Conservation (phyloP, 225 moss, liverwort and hornwort species). For the Marchantia polymorpha region DNA sequence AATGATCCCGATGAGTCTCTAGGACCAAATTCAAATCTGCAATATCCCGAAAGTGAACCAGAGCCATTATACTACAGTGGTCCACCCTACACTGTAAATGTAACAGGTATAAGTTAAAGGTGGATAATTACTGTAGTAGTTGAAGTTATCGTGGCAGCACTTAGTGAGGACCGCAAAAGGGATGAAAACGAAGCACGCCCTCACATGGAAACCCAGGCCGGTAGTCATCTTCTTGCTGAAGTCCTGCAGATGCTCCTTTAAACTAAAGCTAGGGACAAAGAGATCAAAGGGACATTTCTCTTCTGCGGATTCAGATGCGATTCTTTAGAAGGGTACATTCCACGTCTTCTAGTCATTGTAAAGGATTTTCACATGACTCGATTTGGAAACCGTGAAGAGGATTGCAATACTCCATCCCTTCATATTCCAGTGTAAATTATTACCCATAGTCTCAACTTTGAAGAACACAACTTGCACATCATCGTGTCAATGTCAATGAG, state of each 20-base stretch:
- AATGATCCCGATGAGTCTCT: slow-evolving; percentile 24
- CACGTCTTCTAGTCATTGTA: background rate
- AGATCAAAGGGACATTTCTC: background rate
- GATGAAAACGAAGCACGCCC: background rate
- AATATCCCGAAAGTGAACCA: slow-evolving; percentile 45
- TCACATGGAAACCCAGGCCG: background rate
- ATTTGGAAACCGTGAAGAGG: background rate
- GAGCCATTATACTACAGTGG: slow-evolving; percentile 88
- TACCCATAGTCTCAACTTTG: background rate
- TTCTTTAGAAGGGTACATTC: background rate
- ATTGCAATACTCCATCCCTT: background rate
- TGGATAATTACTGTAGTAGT: background rate
- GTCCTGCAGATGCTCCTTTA: slow-evolving; percentile 2
- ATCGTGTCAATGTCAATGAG: too few relatives aligned
- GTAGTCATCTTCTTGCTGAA: background rate
- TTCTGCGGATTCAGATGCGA: background rate
- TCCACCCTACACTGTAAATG: slow-evolving; percentile 88
- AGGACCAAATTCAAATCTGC: slow-evolving; percentile 19
- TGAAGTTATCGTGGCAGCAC: background rate
- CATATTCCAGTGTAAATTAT: slow-evolving; percentile 15
- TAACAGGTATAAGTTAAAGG: slow-evolving; percentile 69
- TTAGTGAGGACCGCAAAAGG: background rate
- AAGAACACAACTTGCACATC: background rate
- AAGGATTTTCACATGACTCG: background rate
- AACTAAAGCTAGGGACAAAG: background rate